These are phyloP conservation scores for Yamadazyma oceani DNA, from an alignment of 1,139 yeast genomes.

Conservation along the genomic window DNA sequence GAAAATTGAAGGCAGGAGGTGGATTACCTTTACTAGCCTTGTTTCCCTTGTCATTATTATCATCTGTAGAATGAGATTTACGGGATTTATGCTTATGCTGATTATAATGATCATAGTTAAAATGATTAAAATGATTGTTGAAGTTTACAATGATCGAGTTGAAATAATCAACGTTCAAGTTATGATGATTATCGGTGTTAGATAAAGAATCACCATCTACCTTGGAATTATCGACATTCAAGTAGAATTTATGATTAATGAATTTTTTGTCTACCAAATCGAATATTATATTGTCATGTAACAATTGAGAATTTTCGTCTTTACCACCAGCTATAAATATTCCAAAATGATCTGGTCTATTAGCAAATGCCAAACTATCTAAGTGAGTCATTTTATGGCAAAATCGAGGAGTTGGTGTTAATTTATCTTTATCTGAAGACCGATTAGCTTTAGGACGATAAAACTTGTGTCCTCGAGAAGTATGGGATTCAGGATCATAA, in stretches of 20 bases:
- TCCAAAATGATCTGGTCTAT: slow-evolving; percentile 51
- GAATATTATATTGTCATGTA: slow-evolving; percentile 48
- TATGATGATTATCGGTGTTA: slow-evolving; percentile 20
- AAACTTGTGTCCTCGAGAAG: not conserved
- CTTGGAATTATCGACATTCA: slow-evolving; percentile 2
- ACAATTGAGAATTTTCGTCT: slow-evolving; percentile 39
- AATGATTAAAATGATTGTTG: slow-evolving; percentile 29
- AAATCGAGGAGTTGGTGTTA: slow-evolving; percentile 45
- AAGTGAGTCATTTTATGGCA: slow-evolving; percentile 53
- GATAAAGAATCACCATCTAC: slow-evolving; percentile 16
- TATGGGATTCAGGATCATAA: slow-evolving; percentile 18
- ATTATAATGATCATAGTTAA: slow-evolving; percentile 9
- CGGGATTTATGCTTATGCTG: slow-evolving; percentile 4
- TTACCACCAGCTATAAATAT: slow-evolving; percentile 63
- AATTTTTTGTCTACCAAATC: slow-evolving; percentile 52
- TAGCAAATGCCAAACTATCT: slow-evolving; percentile 40
- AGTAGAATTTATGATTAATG: slow-evolving; percentile 28
- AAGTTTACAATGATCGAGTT: slow-evolving; percentile 36
- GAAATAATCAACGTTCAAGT: slow-evolving; percentile 31
- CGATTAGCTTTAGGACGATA: not conserved
- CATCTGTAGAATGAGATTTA: slow-evolving; percentile 24
- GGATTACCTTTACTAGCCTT: too few species aligned
- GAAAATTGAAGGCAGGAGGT: too few species aligned
- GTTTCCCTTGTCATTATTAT: too few species aligned
- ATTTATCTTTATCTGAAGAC: slow-evolving; percentile 21